Base-by-base conservation (phyloP, 2,329 filamentous ascomycete species). In the Colletotrichum lindemuthianum region DNA sequence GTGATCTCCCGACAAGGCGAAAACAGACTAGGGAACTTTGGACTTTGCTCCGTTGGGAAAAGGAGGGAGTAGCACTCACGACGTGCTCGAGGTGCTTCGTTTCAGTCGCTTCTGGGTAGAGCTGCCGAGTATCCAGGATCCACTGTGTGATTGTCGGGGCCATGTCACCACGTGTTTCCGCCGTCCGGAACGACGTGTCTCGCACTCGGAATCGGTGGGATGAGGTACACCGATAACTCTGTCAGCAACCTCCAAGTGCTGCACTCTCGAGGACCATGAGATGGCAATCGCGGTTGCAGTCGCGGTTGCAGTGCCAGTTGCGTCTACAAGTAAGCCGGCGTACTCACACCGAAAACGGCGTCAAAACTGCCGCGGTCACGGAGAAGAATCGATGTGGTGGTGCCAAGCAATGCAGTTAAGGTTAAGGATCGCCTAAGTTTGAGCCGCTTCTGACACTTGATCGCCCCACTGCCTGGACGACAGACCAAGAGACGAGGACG, bases 51-150 rank as follows among this genome's bases (percentile, higher is more conserved):
- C 37, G 33, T 44, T 16, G n/a, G 47, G 39, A 24, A 24, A 52
- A 24, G 43, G 51, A 49, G 33, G 56, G n/a, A 51, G 10, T 73
- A 24, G 24, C 24, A 24, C 79, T 71, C 76, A 86, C 85, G 63
- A 77, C 76, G 37, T 74, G 74, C 67, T 78, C 74, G 39, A 86
- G 80, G 34, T 87, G 76, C 39, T 75, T 76, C 11, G 85, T 86
- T 71, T 81, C 75, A 50, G 71, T 73, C 24, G 80, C 84, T 59
- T 76, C 76, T n/a, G 85, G 82, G 84, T 86, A 90, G 55, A 89
- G 77, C 3, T 74, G 68, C 41, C 87, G 80, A 4, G 88, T 90
- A 75, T 90, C 87, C 41, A 90, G 76, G 59, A 88, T 77, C 85
- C 87, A 90, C 76, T 88, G 86, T 64, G 88, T 77, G 54, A 88